phyloP scores from a whole-genome alignment of 192 early-diverging fungal species.

The Oehlia diaphana region DNA sequence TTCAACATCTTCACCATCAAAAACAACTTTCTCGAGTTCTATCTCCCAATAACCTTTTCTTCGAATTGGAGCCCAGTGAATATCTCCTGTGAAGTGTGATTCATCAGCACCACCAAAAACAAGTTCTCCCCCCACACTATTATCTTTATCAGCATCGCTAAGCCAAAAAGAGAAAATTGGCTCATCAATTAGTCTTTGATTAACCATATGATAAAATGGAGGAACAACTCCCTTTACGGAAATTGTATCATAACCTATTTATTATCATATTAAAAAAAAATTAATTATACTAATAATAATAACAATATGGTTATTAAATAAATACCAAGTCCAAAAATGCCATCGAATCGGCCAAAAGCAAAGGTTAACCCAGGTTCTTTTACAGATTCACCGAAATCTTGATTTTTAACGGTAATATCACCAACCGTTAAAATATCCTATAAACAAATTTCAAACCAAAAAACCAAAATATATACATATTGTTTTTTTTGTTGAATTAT shows the following conservation, averaged over 20 bases:
- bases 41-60: constrained; percentile 99
- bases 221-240: constrained; percentile 87
- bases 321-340: constrained; percentile 85
- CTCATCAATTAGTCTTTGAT: constrained; percentile 74
- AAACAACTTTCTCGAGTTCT: constrained; percentile 70
- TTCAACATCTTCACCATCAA: constrained; percentile 76
- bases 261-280: background rate
- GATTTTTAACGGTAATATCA: constrained; percentile 63
- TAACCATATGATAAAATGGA: constrained; percentile 92
- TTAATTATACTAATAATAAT: background rate
- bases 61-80: constrained; percentile 81
- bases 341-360: constrained; percentile 94
- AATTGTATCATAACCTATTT: constrained; percentile 73
- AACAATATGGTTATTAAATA: background rate
- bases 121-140: constrained; percentile 78
- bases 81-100: constrained; percentile 68
- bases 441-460: background rate
- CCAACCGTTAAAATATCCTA: constrained; percentile 76
- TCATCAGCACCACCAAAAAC: constrained; percentile 84
- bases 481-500: too few relatives aligned
- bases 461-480: too few relatives aligned
- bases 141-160: constrained; percentile 65
- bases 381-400: constrained; percentile 94
- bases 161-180: constrained; percentile 92
- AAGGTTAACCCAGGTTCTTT: constrained; percentile 97